Evolutionary conservation across 495 filamentous ascomycete genomes (phyloP), one percentile per base, ranked within the genome.

Genomic region (Aspergillus haitiensis): DNA sequence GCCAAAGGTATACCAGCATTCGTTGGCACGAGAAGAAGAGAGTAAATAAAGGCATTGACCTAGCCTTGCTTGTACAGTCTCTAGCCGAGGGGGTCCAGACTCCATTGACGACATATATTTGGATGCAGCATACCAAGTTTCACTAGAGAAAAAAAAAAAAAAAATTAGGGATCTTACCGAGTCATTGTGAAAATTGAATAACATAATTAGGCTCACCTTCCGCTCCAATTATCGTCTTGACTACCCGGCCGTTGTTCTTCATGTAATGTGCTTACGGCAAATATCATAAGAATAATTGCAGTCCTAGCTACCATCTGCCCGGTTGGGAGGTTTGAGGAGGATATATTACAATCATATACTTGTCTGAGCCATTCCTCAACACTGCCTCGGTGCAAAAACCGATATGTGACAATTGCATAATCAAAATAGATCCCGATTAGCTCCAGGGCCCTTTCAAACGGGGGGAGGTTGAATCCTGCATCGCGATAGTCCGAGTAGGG

Each of bases 1-100:
- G 10, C 78, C 78, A 66, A 78, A 80, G 8, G 70, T 67, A 60
- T 80, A 80, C 78, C 78, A 80, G 49, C 75, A 78, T 54, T 80
- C 76, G 48, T 80, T 80, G 50, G 77, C 75, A n/a, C 78, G 67
- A 2, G 78, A 80, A 3, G 78, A 76, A 21, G 73, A 75, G 1
- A 79, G 62, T 12, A 80, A 63, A 46, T 77, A 80, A 27, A 80
- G 66, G 44, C 76, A 78, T 60, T 78, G 76, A 11, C 76, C 73
- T 12, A 80, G 52, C 45, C 76, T 66, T 36, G 71, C 73, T 59
- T 80, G 78, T 27, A 78, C 74, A 0, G 78, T 76, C 46, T 80
- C 78, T 36, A 80, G 52, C 15, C 71, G 69, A 6, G 78, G 78
- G 16, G 73, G 72, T 0, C 78, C 78, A 2, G 72, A 75, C 52